Evolutionary conservation across 306 rosid genomes (phyloP).

Genomic region (Begonia fuchsioides): DNA sequence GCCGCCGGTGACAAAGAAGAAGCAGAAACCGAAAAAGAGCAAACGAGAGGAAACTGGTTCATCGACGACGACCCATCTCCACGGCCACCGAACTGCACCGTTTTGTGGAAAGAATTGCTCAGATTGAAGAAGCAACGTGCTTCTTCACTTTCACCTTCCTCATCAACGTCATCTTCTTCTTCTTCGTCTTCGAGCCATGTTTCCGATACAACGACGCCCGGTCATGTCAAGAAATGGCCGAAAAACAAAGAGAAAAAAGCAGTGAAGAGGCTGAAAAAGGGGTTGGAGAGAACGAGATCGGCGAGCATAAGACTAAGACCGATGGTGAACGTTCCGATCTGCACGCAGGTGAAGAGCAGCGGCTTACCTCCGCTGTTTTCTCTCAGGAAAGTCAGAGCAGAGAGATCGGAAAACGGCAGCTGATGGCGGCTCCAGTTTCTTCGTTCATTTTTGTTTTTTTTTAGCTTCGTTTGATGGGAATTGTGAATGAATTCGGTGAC

Average conservation of each 20-base stretch:
- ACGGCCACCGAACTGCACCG: constrained; percentile 95
- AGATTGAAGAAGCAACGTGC: constrained; percentile 95
- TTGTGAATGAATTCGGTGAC: constrained; percentile 17
- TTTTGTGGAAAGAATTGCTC: constrained; percentile 87
- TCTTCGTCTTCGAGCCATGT: constrained; percentile 62
- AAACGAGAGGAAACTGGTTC: constrained; percentile 69
- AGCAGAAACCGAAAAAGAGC: constrained; percentile 24
- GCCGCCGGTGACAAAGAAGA: constrained; percentile 20
- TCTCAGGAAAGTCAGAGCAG: constrained; percentile 65
- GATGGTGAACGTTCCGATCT: constrained; percentile 87
- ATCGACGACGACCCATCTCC: constrained; percentile 98
- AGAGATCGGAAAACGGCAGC: constrained; percentile 26
- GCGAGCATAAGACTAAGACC: constrained; percentile 84
- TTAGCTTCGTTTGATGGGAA: not conserved
- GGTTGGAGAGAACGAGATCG: constrained; percentile 84
- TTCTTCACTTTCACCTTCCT: constrained; percentile 60
- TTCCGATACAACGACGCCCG: constrained; percentile 49
- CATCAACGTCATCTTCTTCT: constrained; percentile 88
- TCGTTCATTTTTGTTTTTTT: not conserved
- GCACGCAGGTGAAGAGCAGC: constrained; percentile 69
- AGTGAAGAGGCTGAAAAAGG: constrained; percentile 71
- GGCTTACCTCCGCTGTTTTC: constrained; percentile 87
- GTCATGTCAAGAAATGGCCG: constrained; percentile 38
- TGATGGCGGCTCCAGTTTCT: constrained; percentile 1
- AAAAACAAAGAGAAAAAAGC: constrained; percentile 38